Evolutionary conservation across 345 rosid species (phyloP).

Genomic region (Sonneratia alba): DNA sequence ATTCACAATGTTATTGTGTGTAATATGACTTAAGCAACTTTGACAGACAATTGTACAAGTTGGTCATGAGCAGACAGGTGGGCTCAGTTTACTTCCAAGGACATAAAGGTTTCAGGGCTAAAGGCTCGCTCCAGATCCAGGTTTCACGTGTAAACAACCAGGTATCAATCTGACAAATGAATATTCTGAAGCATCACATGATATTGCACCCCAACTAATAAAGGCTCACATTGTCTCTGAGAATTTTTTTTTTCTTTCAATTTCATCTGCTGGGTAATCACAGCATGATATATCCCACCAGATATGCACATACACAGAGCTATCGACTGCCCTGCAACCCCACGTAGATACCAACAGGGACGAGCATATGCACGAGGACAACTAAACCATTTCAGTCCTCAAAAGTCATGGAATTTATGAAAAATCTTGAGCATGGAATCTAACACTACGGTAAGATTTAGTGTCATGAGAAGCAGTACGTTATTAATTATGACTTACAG

Average conservation of each 20-base stretch:
- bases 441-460: background rate
- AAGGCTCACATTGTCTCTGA: background rate
- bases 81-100: no score
- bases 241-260: background rate
- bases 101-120: background rate
- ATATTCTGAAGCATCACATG: background rate
- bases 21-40: no score
- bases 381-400: background rate
- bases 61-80: no score
- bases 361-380: background rate
- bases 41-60: no score
- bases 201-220: background rate
- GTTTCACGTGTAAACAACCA: background rate
- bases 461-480: background rate
- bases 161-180: background rate
- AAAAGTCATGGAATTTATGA: background rate
- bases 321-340: background rate
- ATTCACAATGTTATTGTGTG: background rate
- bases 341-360: background rate
- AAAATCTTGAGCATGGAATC: background rate
- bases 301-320: background rate
- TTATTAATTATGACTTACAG: conserved; percentile 42
- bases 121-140: background rate
- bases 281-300: background rate
- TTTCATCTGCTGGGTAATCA: background rate